Base-by-base conservation (phyloP, 306 rosid genomes). In the Purshia tridentata region DNA sequence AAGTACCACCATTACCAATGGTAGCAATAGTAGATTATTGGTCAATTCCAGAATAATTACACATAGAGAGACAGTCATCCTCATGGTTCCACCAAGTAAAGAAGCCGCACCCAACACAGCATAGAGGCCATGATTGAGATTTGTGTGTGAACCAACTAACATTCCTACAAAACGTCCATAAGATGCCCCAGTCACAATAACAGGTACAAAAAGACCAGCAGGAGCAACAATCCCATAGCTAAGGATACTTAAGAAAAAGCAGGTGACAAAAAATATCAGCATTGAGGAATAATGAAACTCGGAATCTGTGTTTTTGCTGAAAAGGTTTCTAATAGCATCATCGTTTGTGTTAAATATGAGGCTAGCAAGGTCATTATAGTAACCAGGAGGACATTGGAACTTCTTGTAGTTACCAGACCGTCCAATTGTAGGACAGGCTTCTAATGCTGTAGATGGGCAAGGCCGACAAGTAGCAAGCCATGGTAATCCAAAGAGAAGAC, bases 331-430 rank as follows among this genome's bases (percentile, higher is more conserved):
- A 69, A 94, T 94, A 55, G 99, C 99, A 83, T 94, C 96, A 52
- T 91, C 99, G 47, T 88, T 91, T 39, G 99, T 94, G 82, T 94
- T 94, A 50, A 94, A 94, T 82, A 94, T 90, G 68, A 94, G 98
- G 83, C 99, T 94, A 70, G 99, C 99, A 72, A 94, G 98, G 81
- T 90, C 97, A 76, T 94, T 94, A 72, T 94, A 91, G 63, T 91
- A 82, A 76, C 81, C 80, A 67, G 89, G 77, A 60, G 89, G 80
- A 67, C 99, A 94, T 52, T 90, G 97, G 51, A 94, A 94, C 88
- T 90, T 94, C 90, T 94, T 94, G 89, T 86, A 94, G 93, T 87
- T 91, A 65, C 99, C 99, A 4, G 99, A 94, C 77, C 97, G 91
- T 69, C 97, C 97, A 53, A 94, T 90, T 47, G 99, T 89, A 20